Conservation (phyloP, 768 basidiomycete genomes). For the Russula abietina region DNA sequence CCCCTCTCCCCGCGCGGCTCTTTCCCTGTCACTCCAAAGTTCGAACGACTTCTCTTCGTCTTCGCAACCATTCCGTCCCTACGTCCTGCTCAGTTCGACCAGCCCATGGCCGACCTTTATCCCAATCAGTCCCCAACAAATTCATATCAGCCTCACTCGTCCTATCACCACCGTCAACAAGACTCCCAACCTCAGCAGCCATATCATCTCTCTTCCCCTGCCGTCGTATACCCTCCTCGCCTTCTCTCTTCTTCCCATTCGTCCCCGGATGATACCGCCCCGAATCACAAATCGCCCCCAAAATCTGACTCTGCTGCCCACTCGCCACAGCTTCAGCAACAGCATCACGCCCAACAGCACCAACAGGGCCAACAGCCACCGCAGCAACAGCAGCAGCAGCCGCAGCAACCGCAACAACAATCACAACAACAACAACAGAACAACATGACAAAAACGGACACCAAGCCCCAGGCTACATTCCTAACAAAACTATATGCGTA, state of each 20-base stretch:
- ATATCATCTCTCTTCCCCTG: slow-evolving; percentile 17
- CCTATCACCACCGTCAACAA: slow-evolving; percentile 22
- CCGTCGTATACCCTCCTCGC: slow-evolving; percentile 22
- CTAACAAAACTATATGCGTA: slow-evolving; percentile 95
- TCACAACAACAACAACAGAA: slow-evolving; percentile 9
- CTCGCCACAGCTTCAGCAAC: slow-evolving; percentile 22
- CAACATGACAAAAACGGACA: slow-evolving; percentile 22
- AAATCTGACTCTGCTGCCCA: slow-evolving; percentile 20
- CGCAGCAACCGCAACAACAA: slow-evolving; percentile 4
- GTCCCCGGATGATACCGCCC: slow-evolving; percentile 23
- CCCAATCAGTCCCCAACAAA: slow-evolving; percentile 24
- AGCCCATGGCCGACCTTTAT: slow-evolving; percentile 28
- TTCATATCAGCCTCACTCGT: slow-evolving; percentile 20
- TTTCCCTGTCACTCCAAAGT: slow-evolving; percentile 24
- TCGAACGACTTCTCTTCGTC: slow-evolving; percentile 22
- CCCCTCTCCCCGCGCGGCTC: slow-evolving; percentile 25
- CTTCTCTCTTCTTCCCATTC: slow-evolving; percentile 23
- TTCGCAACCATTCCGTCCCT: slow-evolving; percentile 34
- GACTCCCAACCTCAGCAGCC: slow-evolving; percentile 19
- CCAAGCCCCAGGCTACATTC: slow-evolving; percentile 50
- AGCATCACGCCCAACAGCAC: slow-evolving; percentile 4
- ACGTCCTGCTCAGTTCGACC: slow-evolving; percentile 38
- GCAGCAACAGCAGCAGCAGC: slow-evolving; percentile 6
- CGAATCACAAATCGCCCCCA: slow-evolving; percentile 21
- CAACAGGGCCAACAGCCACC: neutral